These are phyloP conservation scores for Metschnikowia matae DNA, from an alignment of 805 yeast species.

Conservation along the genomic window DNA sequence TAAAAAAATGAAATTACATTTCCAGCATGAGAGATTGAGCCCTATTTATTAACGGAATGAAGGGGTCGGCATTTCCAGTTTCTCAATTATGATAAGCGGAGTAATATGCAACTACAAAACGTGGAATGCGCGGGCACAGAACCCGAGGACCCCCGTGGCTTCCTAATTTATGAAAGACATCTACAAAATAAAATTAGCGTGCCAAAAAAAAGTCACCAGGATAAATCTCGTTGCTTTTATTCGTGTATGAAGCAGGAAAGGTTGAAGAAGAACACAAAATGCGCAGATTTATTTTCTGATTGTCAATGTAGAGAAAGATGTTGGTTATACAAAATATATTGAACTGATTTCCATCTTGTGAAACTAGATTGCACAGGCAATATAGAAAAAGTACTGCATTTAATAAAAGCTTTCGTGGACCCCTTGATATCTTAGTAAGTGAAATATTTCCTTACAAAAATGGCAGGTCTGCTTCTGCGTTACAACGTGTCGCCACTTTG, in stretches of 20 bases:
- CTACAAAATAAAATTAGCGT: neutral
- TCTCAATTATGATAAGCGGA: neutral
- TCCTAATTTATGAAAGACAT: neutral
- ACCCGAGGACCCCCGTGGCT: conserved; percentile 2
- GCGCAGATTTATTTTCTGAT: neutral
- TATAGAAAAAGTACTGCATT: too few species aligned
- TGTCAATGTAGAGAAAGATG: neutral
- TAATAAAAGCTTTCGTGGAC: too few species aligned
- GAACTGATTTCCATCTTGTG: too few species aligned
- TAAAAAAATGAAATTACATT: neutral
- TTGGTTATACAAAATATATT: neutral
- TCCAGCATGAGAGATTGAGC: neutral
- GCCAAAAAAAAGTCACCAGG: too few species aligned
- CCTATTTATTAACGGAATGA: neutral
- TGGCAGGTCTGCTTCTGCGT: neutral
- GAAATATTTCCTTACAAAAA: too few species aligned
- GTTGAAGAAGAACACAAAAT: neutral
- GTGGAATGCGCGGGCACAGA: conserved; percentile 2
- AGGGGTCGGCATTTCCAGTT: neutral
- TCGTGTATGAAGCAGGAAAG: neutral
- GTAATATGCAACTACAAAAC: neutral
- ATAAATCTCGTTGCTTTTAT: too few species aligned
- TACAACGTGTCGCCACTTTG: neutral
- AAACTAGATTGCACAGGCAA: too few species aligned
- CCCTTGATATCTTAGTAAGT: too few species aligned